Base-by-base conservation (phyloP, 176 grass and related monocot genomes). In the Sorghum bicolor region DNA sequence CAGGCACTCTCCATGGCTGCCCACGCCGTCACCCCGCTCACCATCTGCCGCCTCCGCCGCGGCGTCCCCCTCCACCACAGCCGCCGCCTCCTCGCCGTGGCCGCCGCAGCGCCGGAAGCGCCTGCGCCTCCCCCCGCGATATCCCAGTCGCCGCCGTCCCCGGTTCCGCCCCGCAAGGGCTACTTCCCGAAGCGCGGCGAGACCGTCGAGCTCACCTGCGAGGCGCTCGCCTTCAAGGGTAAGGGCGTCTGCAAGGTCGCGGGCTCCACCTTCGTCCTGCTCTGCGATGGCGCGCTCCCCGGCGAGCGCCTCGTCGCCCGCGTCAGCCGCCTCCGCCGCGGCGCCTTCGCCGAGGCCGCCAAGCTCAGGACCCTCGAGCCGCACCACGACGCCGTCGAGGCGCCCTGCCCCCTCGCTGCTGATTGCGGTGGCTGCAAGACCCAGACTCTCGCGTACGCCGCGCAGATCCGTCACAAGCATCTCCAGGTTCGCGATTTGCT, bases 371-470 rank as follows among this genome's bases (percentile, higher is more conserved):
- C 91, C 2, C 90, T 99, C 64, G 80, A 83, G 67, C 89, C 93
- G 8, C 91, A 99, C 70, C 60, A 74, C 71, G 83, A 99, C 72
- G 84, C 84, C 16, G 89, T 96, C 64, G 89, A 94, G 26, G 81
- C 93, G 1, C 96, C 89, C 6, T 96, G 96, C 77, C 88, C 92
- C 20, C 91, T 96, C 16, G 89, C 93, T 17, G 84, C 93, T 1
- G 70, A 90, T 45, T 96, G 96, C 76, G 96, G 96, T 4, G 96
- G 93, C 28, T 99, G 96, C 86, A 99, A 99, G 87, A 90, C 83
- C 12, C 96, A 94, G 89, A 86, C 92, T 75, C 93, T 99, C 30
- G 83, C 82, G 14, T 99, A 99, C 85, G 74, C 89, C 12, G 87
- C 93, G 16, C 91, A 99, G 52, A 72, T 96, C 83, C 85, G 80